phyloP scores from a whole-genome alignment of 768 basidiomycete genomes.

The Roridomyces roridus region DNA sequence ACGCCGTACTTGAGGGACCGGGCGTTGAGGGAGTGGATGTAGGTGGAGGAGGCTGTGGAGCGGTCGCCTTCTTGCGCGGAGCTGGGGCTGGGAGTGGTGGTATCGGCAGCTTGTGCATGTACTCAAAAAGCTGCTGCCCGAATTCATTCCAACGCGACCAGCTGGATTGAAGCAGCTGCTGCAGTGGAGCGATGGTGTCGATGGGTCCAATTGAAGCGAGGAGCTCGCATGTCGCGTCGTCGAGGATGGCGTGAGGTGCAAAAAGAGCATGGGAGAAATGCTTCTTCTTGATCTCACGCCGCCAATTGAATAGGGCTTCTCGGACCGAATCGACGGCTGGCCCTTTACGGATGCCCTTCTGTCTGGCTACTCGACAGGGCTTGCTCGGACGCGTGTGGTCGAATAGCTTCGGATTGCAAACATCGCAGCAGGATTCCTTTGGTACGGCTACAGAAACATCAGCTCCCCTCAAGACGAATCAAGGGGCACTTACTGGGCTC shows the following conservation, averaged over 20 bases:
- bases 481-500: background rate
- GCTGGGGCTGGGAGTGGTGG: no score
- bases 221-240: slow-evolving; percentile 8
- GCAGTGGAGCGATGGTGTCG: background rate
- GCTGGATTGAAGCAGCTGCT: background rate
- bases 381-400: background rate
- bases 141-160: slow-evolving; percentile 8
- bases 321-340: background rate
- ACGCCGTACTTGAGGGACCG: no score
- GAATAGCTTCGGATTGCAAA: slow-evolving; percentile 3
- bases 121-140: background rate
- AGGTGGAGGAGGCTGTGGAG: no score
- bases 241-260: background rate
- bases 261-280: background rate
- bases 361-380: background rate
- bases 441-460: background rate
- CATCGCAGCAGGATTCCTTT: slow-evolving; percentile 1
- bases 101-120: no score
- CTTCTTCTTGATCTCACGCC: background rate
- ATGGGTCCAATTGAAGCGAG: background rate
- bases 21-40: no score
- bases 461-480: background rate
- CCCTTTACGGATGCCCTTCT: background rate
- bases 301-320: background rate
- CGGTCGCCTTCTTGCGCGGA: no score